Percentiles rank a stretch among this genome's conserved stretches.
These are phyloP conservation scores for Lagerstroemia speciosa DNA, from an alignment of 345 rosid species.

Conservation along the genomic window DNA sequence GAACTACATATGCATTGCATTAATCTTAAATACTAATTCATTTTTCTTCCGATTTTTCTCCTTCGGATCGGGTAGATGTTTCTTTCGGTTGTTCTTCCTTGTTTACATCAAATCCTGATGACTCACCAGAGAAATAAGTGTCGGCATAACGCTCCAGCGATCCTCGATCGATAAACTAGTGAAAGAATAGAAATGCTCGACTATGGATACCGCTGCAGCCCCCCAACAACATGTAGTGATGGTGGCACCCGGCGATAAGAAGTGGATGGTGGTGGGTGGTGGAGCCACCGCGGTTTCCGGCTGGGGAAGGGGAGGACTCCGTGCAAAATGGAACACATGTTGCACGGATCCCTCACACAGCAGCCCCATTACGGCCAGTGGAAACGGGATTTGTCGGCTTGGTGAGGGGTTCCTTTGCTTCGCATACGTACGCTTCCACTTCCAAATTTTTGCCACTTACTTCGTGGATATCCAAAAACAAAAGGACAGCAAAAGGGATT, in stretches of 20 bases:
- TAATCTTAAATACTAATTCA: no score
- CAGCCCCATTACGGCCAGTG: constrained; percentile 3
- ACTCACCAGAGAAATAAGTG: no score
- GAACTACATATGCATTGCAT: no score
- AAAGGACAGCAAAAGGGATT: neutral
- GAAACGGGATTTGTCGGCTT: constrained; percentile 12
- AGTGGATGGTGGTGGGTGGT: constrained; percentile 4
- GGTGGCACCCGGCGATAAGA: constrained; percentile 3
- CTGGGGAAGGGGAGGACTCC: constrained; percentile 2
- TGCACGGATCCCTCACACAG: constrained; percentile 3
- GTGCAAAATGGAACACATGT: neutral
- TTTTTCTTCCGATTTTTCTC: no score
- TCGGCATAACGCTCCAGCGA: no score
- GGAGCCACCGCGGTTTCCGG: constrained; percentile 13
- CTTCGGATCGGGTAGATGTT: no score
- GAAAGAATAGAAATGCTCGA: neutral
- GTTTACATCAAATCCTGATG: no score
- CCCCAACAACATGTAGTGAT: constrained; percentile 1
- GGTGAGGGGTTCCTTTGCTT: constrained; percentile 2
- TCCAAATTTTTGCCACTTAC: neutral
- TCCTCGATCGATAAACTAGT: neutral
- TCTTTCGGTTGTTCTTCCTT: no score
- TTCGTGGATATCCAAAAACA: neutral
- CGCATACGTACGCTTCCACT: constrained; percentile 1
- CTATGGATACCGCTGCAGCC: neutral